A percentile compares a stretch with the other conserved stretches of the same genome.
Conservation (phyloP, 2,329 filamentous ascomycete species). For the Verticillium tricorpus region DNA sequence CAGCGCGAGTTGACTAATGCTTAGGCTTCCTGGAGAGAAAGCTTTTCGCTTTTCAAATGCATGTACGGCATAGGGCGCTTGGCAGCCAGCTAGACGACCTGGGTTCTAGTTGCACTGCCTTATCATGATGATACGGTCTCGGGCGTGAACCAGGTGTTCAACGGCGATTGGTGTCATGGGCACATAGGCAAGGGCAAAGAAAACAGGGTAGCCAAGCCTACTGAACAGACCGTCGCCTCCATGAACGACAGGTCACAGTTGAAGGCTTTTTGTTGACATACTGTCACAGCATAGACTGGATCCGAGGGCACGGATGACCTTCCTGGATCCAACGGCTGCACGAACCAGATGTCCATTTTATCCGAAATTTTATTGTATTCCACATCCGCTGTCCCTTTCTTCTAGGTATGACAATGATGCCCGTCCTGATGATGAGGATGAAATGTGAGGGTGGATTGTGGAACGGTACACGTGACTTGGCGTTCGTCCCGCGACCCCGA, state of each 20-base stretch:
- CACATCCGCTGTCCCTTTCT: no score
- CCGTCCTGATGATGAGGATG: no score
- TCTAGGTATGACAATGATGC: no score
- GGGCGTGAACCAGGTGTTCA: neutral
- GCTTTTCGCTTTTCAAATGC: neutral
- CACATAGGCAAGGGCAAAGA: neutral
- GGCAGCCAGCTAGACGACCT: neutral
- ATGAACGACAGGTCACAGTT: neutral
- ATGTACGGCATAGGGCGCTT: neutral
- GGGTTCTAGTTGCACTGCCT: neutral
- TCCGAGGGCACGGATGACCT: neutral
- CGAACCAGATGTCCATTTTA: neutral
- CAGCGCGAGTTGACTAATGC: constrained; percentile 43
- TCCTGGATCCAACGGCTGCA: neutral
- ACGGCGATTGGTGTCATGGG: neutral
- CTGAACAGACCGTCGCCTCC: neutral
- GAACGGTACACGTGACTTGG: constrained; percentile 29
- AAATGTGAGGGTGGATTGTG: neutral
- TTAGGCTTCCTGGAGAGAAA: neutral
- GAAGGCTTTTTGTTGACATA: neutral
- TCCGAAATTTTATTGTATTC: no score
- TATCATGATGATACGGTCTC: neutral
- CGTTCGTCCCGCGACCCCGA: constrained; percentile 25
- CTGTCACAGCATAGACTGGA: neutral
- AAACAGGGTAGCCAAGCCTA: neutral